Base-by-base conservation (phyloP, 2,329 filamentous ascomycete species). In the Herpotrichia juniperi region DNA sequence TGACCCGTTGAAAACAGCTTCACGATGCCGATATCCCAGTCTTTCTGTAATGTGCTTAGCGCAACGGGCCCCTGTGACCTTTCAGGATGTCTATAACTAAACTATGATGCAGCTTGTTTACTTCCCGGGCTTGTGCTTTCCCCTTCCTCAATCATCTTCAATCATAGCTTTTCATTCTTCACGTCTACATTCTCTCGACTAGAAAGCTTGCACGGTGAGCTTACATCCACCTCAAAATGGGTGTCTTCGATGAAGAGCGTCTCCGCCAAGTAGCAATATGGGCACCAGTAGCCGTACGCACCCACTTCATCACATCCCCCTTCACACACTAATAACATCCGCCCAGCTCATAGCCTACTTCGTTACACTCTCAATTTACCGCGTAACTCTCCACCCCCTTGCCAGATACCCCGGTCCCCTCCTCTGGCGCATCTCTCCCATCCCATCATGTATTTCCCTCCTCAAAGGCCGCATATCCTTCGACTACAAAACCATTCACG, bases 361-460 rank as follows among this genome's bases (percentile, higher is more conserved):
- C 34, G n/a, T 67, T 25, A 11, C 58, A 6, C 51, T 42, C 2
- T 43, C 62, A 34, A 51, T 72, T 32, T 69, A 71, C 51, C 63
- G 62, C 31, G 45, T 69, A 17, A 67, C 61, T 17, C 54, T 69
- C 12, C 67, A 71, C 12, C 68, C 68, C 6, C 63, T 71, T 1
- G 63, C 65, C 7, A 65, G 57, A 51, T 71, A 59, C 34, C 67
- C 67, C 14, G 68, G 68, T 3, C 68, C 67, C 1, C 10, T 69
- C 22, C 51, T 69, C 45, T 66, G 64, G 62, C 60, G 61, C 32
- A 64, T 66, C 12, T 68, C 67, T 1, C 64, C 61, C 11, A 55
- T 70, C 22, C 66, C 64, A 11, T 63, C 58, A 22, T 58, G 61
- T 30, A 61, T 67, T 37, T 64, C 64, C 1, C 62, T 69, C 24